phyloP scores from a whole-genome alignment of 2,329 filamentous ascomycete species.

The Neurospora crassa region DNA sequence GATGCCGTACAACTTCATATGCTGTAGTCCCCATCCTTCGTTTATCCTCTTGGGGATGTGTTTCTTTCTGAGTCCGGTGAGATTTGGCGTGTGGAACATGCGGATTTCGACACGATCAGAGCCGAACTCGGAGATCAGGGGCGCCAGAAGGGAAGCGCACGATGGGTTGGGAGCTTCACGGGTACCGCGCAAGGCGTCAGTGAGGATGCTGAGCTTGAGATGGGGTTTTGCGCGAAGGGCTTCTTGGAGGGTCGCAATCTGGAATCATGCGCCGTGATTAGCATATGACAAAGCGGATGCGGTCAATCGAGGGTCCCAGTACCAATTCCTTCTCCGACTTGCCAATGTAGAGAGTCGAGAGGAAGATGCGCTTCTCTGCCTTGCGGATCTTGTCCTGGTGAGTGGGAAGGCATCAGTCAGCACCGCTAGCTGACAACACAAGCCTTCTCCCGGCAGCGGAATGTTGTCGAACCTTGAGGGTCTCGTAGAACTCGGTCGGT shows the following conservation, averaged over 20 bases:
- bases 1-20: conserved; percentile 97
- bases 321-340: conserved; percentile 83
- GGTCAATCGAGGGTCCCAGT: conserved; percentile 16
- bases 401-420: conserved; percentile 1
- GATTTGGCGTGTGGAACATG: conserved; percentile 96
- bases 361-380: conserved; percentile 71
- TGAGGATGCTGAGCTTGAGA: conserved; percentile 78
- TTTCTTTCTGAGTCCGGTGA: conserved; percentile 78
- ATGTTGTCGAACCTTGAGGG: conserved; percentile 58
- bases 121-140: conserved; percentile 78
- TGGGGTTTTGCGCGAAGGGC: conserved; percentile 66
- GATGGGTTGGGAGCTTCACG: conserved; percentile 79
- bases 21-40: conserved; percentile 95
- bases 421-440: neutral
- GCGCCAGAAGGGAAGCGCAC: conserved; percentile 77
- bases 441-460: neutral
- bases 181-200: conserved; percentile 84
- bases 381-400: conserved; percentile 65
- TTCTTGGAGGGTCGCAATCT: conserved; percentile 68
- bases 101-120: conserved; percentile 77
- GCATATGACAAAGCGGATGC: neutral
- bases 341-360: conserved; percentile 96
- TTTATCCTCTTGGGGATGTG: conserved; percentile 84
- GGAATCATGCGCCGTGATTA: conserved; percentile 1
- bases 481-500: conserved; percentile 84